Conservation (phyloP, 306 rosid genomes). For the Castanea sativa region DNA sequence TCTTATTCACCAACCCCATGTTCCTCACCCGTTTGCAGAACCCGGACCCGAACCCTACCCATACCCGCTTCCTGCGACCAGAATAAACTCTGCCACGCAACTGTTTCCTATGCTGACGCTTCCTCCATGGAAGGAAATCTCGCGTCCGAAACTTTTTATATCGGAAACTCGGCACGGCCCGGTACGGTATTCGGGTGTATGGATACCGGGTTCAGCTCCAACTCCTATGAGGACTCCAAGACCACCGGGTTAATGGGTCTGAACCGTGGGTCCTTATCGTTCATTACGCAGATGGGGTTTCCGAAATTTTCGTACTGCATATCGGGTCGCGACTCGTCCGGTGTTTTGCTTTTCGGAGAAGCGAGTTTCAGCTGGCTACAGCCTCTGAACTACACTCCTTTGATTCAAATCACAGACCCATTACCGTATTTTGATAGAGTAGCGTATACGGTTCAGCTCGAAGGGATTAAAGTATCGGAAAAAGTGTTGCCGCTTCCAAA, state of each 20-base stretch:
- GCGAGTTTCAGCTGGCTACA: conserved; percentile 50
- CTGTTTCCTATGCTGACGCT: conserved; percentile 70
- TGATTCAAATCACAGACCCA: conserved; percentile 57
- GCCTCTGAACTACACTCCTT: conserved; percentile 66
- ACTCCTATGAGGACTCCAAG: conserved; percentile 65
- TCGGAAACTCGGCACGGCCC: conserved; percentile 44
- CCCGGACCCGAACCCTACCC: conserved; percentile 62
- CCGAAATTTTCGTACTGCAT: conserved; percentile 84
- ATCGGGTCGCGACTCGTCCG: conserved; percentile 61
- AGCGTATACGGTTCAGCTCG: conserved; percentile 70
- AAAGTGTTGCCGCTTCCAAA: conserved; percentile 43
- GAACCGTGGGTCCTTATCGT: conserved; percentile 81
- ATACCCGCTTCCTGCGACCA: conserved; percentile 68
- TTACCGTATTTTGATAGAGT: conserved; percentile 81
- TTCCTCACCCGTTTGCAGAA: conserved; percentile 53
- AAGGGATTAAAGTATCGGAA: conserved; percentile 55
- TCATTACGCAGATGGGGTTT: conserved; percentile 57
- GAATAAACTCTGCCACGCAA: conserved; percentile 64
- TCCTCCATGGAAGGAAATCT: conserved; percentile 76
- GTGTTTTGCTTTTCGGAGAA: conserved; percentile 67
- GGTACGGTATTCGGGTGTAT: conserved; percentile 73
- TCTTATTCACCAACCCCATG: conserved; percentile 63
- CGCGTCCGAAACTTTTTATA: conserved; percentile 55
- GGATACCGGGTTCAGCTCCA: conserved; percentile 74
- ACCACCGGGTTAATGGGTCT: conserved; percentile 83